Evolutionary conservation across 495 filamentous ascomycete species (phyloP), one percentile per base, ranked within the genome.

Genomic region (Penicillium malachiteum): DNA sequence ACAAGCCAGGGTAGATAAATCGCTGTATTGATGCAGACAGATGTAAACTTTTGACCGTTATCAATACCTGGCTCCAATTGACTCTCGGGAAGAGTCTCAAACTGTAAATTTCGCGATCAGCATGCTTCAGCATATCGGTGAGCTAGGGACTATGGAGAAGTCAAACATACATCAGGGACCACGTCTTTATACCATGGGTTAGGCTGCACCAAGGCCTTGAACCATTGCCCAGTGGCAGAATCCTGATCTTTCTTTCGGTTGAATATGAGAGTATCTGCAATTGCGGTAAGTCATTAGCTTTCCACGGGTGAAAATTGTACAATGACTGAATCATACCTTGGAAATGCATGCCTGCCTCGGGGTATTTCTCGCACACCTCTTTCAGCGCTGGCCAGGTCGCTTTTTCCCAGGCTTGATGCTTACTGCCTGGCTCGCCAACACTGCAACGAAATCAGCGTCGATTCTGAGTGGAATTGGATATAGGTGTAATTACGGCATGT

Each of bases 331-430:
- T 62, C 72, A 59, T 66, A 88, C 88, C 82, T 71, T 91, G 91
- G 53, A 92, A 87, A 72, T 97, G 92, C 17, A 97, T 86, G 7
- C 92, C 94, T 1, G 94, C 89, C 52, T 96, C 93, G 3, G 91
- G 91, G 26, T 88, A 80, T 38, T 90, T 81, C 52, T 77, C 73
- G 2, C 87, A 87, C 10, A 97, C 68, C 16, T 76, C 75, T 40
- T 79, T 79, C 54, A 92, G 67, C 26, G 82, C 82, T 7, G 82
- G 78, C 88, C 88, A 92, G 8, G 87, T 87, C 31, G 78, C 75
- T 44, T 74, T 74, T 58, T 91, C 88, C 82, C 84, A 89, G 42
- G 56, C 78, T 21, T 76, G 80, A 40, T 82, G 75, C 3, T 70
- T 67, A 40, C 80, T 82, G 13, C 79, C 81, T 52, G 69, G 60